Conservation (phyloP, 116 monocot genomes). For the Dioscorea cayenensis region DNA sequence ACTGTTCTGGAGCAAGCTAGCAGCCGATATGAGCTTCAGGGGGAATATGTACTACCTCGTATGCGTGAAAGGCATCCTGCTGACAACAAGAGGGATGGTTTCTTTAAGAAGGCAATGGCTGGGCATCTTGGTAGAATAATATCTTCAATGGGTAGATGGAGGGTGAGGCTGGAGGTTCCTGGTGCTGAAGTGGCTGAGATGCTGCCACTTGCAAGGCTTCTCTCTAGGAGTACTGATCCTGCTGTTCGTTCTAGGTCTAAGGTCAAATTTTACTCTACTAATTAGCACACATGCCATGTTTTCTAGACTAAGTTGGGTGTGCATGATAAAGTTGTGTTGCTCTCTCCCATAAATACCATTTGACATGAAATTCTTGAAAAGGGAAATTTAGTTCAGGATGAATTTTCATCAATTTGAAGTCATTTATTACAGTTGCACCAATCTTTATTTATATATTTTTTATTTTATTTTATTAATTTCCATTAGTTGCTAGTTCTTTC, state of each 20-base stretch:
- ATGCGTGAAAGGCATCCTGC: conserved; percentile 69
- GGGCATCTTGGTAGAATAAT: conserved; percentile 83
- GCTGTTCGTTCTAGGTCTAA: conserved; percentile 88
- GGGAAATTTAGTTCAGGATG: no score
- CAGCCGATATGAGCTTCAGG: conserved; percentile 95
- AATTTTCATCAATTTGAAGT: no score
- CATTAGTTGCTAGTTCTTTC: no score
- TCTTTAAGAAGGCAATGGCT: conserved; percentile 70
- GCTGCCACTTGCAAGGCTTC: conserved; percentile 95
- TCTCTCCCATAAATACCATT: no score
- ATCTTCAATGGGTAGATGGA: conserved; percentile 95
- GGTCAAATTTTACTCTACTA: conserved; percentile 27
- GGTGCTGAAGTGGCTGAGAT: conserved; percentile 94
- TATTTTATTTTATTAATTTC: no score
- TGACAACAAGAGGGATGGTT: conserved; percentile 36
- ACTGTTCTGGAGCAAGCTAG: conserved; percentile 81
- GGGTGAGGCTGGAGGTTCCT: conserved; percentile 92
- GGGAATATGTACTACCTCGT: conserved; percentile 97
- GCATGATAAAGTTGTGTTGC: no score
- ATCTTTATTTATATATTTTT: no score
- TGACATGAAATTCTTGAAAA: no score
- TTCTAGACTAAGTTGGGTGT: not conserved
- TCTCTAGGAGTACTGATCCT: conserved; percentile 97
- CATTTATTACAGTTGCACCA: no score
- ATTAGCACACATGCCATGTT: not conserved